Evolutionary conservation across 192 early-diverging fungal species (phyloP).

Genomic region (Rhizoclosmatium sp.): DNA sequence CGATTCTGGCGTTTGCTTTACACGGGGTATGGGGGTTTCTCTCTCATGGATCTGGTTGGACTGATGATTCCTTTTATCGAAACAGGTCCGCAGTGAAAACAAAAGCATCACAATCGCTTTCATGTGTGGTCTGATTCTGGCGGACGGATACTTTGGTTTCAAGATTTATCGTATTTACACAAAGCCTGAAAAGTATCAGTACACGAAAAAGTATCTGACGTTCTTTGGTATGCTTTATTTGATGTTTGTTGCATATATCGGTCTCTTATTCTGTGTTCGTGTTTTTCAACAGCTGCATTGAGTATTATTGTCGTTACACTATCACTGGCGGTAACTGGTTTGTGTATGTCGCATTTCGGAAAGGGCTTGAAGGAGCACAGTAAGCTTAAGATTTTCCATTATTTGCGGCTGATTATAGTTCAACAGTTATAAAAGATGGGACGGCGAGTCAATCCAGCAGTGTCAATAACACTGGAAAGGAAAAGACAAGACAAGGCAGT

Average conservation of each 20-base stretch:
- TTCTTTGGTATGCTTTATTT: slow-evolving; percentile 54
- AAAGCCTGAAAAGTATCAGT: slow-evolving; percentile 42
- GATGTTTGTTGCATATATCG: not conserved
- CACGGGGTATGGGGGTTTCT: slow-evolving; percentile 71
- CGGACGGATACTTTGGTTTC: slow-evolving; percentile 72
- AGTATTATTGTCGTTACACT: slow-evolving; percentile 53
- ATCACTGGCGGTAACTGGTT: slow-evolving; percentile 60
- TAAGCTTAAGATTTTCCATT: not conserved
- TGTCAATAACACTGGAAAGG: too few relatives aligned
- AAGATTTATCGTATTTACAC: slow-evolving; percentile 70
- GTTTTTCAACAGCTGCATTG: slow-evolving; percentile 47
- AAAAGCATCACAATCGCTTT: slow-evolving; percentile 62
- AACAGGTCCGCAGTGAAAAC: slow-evolving; percentile 67
- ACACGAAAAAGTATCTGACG: slow-evolving; percentile 55
- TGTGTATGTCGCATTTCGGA: slow-evolving; percentile 76
- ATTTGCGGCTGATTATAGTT: too few relatives aligned
- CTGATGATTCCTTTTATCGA: not conserved
- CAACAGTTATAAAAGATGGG: too few relatives aligned
- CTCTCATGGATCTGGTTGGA: slow-evolving; percentile 71
- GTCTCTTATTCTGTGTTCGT: not conserved
- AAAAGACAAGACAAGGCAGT: too few relatives aligned
- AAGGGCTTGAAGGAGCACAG: slow-evolving; percentile 72
- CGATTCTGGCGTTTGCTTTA: slow-evolving; percentile 66
- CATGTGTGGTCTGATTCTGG: slow-evolving; percentile 63
- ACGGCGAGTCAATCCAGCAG: too few relatives aligned